Evolutionary conservation across 2,329 filamentous ascomycete genomes (phyloP), one percentile per base, ranked within the genome.

Genomic region (Emergomyces orientalis): DNA sequence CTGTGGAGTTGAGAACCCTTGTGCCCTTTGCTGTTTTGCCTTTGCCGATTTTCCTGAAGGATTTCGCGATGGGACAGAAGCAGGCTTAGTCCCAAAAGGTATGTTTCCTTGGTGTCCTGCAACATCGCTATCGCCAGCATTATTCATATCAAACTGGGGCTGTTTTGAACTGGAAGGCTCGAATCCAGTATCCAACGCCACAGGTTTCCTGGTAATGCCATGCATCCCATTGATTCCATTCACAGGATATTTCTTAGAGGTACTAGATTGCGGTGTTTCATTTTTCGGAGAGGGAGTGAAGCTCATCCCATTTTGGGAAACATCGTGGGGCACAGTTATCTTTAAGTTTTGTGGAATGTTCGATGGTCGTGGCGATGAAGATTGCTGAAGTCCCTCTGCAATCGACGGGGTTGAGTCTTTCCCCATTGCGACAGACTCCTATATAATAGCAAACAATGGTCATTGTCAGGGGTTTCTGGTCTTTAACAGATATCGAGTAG

Each of bases 1-100:
- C 17, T 71, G 73, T 1, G 75, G 72, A 27, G 80, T 79, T 6
- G 78, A 68, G 9, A 70, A 64, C 3, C 69, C 72, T 2, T 72
- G 71, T 19, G 66, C 59, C 47, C 68, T 71, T 43, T 67, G 66
- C 43, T 66, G 69, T 47, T 71, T 69, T 30, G 60, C 69, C 54
- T 62, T 70, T n/a, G 58, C 61, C 32, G 70, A 68, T 19, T 66
- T 69, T 57, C 70, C 73, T 22, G 70, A 69, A 32, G 65, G 64
- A 62, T 68, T 71, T 63, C 65, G 64, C 17, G 63, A 62, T 55
- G 65, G 67, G 61, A 72, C 57, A 37, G 71, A 69, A 51, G 62
- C 52, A n/a, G 69, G 63, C 27, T 68, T 71, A 66, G 51, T 60
- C 8, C 22, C 17, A 59, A 6, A 22, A 2, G 27, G 25, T 22